These are phyloP conservation scores for Closterium sp. DNA, from an alignment of 139 green algal genomes.

Conservation along the genomic window DNA sequence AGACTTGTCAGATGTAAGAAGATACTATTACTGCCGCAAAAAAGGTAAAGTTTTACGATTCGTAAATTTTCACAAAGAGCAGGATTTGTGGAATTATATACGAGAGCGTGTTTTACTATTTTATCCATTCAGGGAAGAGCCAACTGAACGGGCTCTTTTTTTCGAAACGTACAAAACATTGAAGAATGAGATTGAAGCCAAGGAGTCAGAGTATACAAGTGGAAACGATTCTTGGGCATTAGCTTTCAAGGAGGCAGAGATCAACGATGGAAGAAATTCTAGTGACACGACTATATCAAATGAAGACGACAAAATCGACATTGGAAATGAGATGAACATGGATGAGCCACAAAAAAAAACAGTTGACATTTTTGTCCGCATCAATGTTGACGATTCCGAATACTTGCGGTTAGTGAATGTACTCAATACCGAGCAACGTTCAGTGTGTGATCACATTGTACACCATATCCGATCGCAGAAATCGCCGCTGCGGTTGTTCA, in stretches of 20 bases:
- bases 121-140: too few relatives aligned
- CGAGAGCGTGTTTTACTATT: too few relatives aligned
- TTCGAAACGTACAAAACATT: background rate
- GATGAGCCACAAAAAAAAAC: background rate
- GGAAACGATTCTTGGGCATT: background rate
- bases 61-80: background rate
- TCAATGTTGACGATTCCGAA: background rate
- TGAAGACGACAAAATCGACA: slow-evolving; percentile 14
- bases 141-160: too few relatives aligned
- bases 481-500: background rate
- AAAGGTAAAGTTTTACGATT: background rate
- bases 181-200: background rate
- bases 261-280: background rate
- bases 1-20: background rate
- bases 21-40: background rate
- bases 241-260: background rate
- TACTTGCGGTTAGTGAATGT: background rate
- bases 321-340: background rate
- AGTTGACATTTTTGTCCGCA: background rate
- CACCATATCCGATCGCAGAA: background rate
- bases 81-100: background rate
- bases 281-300: background rate
- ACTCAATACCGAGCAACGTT: background rate
- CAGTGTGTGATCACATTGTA: slow-evolving; percentile 2
- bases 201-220: background rate